These are phyloP conservation scores for Acanthamoeba lenticulata DNA, from an alignment of 208 protist genomes.

Conservation along the genomic window DNA sequence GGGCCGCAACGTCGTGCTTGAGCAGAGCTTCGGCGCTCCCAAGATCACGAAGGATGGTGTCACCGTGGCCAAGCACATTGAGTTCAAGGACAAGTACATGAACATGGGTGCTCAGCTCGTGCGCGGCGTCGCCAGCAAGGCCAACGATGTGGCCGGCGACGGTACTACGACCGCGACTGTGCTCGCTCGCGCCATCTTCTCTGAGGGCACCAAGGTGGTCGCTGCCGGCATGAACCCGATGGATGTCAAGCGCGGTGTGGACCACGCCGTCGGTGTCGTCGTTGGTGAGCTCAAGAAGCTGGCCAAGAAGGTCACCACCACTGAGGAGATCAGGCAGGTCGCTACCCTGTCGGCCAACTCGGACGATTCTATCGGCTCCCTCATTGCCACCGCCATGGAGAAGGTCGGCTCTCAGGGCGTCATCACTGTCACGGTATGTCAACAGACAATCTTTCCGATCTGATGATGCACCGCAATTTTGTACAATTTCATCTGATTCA, in stretches of 20 bases:
- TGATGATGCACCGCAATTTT: background rate
- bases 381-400: conserved; percentile 99
- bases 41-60: conserved; percentile 99
- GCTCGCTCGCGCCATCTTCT: conserved; percentile 97
- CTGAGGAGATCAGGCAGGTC: conserved; percentile 97
- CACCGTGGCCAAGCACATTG: conserved; percentile 99
- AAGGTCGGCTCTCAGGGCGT: conserved; percentile 99
- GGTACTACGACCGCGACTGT: conserved; percentile 99
- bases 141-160: conserved; percentile 98
- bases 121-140: conserved; percentile 95
- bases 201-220: conserved; percentile 97
- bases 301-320: conserved; percentile 94
- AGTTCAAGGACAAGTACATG: conserved; percentile 97
- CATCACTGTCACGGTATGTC: conserved; percentile 95
- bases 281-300: conserved; percentile 91
- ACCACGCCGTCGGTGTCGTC: conserved; percentile 94
- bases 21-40: conserved; percentile 97
- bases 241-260: conserved; percentile 98
- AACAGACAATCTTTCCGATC: background rate
- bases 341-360: conserved; percentile 99
- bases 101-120: conserved; percentile 97
- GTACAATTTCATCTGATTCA: background rate
- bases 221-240: conserved; percentile 99
- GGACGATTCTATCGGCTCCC: conserved; percentile 96
- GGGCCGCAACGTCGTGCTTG: conserved; percentile 98